Base-by-base conservation (phyloP, 495 filamentous ascomycete genomes). In the Clavariopsis aquatica region DNA sequence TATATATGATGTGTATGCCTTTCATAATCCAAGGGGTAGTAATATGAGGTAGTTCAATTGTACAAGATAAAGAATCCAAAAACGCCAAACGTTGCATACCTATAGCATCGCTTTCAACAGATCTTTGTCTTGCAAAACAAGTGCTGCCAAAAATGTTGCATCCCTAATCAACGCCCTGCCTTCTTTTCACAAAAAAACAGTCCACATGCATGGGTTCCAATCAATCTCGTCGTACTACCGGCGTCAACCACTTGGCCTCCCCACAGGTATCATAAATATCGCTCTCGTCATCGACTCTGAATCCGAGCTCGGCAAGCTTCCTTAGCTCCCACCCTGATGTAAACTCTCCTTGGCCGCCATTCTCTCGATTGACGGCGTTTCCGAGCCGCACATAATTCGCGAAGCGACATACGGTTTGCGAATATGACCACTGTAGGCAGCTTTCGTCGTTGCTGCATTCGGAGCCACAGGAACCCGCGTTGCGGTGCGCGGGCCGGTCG, bases 371-470 rank as follows among this genome's bases (percentile, higher is more conserved):
- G 1, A 64, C 64, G 28, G 31, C 38, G 23, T 70, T 60, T 6
- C 68, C 68, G 10, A 64, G 52, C 43, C 47, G 60, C 13, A 70
- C 28, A 49, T 60, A 67, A 6, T 60, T 62, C 6, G 49, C 62
- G 51, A 62, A 62, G 22, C 59, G 54, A 43, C 68, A 67, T 0
- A 57, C 54, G 27, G 56, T 63, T 24, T 62, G 57, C 24, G 64
- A 64, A 55, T 60, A 70, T 9, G 58, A 60, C 28, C 52, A 70
- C 27, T 70, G 68, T 28, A 70, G 49, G 54, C 68, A 67, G 41
- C 60, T 45, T 34, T 27, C 58, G 49, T 70, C 54, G 26, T 58
- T 57, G 12, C 19, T 34, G 26, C 68, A 70, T 27, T 62, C 68
- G 36, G 64, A 67, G 49, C 59, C 53, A 45, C 68, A 70, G 17